Conservation (phyloP, 805 yeast genomes). For the Henningerozyma blattae region DNA sequence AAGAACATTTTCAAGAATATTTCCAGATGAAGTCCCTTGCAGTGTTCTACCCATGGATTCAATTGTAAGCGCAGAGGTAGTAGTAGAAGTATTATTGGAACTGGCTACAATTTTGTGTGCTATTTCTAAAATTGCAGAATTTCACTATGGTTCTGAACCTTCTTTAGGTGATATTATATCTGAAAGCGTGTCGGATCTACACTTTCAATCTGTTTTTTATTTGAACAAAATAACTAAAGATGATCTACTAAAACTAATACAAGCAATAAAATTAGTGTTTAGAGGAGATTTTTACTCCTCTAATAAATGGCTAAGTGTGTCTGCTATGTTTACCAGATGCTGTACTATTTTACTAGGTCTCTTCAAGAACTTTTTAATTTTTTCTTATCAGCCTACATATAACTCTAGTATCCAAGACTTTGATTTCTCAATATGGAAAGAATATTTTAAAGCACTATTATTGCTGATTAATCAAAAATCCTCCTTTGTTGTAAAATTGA, state of each 20-base stretch:
- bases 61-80: constrained; percentile 50
- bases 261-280: constrained; percentile 39
- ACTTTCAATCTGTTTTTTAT: constrained; percentile 31
- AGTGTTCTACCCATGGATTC: constrained; percentile 58
- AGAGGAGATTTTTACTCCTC: constrained; percentile 52
- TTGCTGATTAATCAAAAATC: constrained; percentile 55
- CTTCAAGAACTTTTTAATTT: constrained; percentile 36
- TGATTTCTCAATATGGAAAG: constrained; percentile 51
- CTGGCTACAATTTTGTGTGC: constrained; percentile 48
- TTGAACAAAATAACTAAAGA: constrained; percentile 30
- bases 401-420: constrained; percentile 37
- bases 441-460: constrained; percentile 44
- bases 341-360: constrained; percentile 42
- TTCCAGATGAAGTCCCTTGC: constrained; percentile 60
- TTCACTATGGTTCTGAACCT: constrained; percentile 27
- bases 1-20: constrained; percentile 54
- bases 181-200: constrained; percentile 26
- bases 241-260: constrained; percentile 31
- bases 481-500: constrained; percentile 54
- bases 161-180: constrained; percentile 33
- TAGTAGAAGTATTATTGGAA: constrained; percentile 66
- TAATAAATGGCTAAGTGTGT: constrained; percentile 62
- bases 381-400: constrained; percentile 39
- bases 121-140: constrained; percentile 38
- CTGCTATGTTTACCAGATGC: constrained; percentile 45